Evolutionary conservation across 805 yeast species (phyloP).

Genomic region (Barnettozyma pratensis): DNA sequence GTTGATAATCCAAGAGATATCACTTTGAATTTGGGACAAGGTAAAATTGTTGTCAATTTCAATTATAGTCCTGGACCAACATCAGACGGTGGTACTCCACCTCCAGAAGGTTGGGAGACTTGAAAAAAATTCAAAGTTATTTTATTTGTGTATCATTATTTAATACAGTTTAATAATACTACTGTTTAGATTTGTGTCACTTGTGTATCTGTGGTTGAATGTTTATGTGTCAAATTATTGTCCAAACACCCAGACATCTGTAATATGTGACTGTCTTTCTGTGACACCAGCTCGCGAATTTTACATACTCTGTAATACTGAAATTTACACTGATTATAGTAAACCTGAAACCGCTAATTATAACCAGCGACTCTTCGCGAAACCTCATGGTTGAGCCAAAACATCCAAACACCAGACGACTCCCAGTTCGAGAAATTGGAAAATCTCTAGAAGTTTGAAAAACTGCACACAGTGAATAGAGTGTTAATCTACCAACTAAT

Average conservation of each 20-base stretch:
- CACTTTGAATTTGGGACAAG: constrained; percentile 33
- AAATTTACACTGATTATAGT: neutral
- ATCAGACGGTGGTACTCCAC: constrained; percentile 13
- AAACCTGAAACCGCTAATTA: neutral
- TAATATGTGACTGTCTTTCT: neutral
- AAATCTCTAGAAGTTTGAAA: constrained; percentile 7
- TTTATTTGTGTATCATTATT: neutral
- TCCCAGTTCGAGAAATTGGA: constrained; percentile 3
- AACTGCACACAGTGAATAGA: constrained; percentile 1
- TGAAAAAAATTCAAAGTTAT: neutral
- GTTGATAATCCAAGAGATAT: constrained; percentile 41
- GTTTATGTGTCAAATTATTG: neutral
- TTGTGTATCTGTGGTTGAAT: neutral
- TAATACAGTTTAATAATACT: too few species aligned
- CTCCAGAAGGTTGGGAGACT: constrained; percentile 17
- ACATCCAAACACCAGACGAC: constrained; percentile 14
- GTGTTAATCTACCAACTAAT: constrained; percentile 3
- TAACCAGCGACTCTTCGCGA: neutral
- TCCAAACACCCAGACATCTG: neutral
- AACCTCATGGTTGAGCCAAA: neutral
- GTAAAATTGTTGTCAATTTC: constrained; percentile 39
- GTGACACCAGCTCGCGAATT: too few species aligned
- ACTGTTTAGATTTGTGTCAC: constrained; percentile 1
- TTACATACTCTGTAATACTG: neutral
- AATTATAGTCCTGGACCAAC: constrained; percentile 27